These are phyloP conservation scores for Curvularia lunata DNA, from an alignment of 2,329 filamentous ascomycete genomes.

Conservation along the genomic window DNA sequence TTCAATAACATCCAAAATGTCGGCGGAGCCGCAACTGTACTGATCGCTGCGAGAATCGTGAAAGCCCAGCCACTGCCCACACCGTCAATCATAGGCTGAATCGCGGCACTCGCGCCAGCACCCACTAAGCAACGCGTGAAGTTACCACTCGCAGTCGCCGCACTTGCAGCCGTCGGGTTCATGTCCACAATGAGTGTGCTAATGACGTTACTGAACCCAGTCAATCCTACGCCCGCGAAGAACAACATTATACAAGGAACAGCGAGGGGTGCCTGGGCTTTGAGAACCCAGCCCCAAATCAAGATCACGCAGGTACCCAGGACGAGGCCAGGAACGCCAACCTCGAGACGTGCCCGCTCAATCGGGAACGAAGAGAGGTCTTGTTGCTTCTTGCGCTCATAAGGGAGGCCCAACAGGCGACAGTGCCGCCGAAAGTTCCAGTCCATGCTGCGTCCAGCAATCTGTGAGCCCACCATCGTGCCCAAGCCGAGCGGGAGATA, in stretches of 20 bases:
- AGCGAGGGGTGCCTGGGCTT: not conserved
- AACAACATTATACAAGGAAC: not conserved
- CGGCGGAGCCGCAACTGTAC: not conserved
- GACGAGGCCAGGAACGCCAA: not conserved
- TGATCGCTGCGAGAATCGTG: not conserved
- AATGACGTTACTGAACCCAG: not conserved
- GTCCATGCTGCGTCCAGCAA: not conserved
- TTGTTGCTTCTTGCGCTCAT: not conserved
- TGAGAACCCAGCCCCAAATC: conserved; percentile 1
- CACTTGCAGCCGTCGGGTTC: not conserved
- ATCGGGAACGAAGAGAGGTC: conserved; percentile 2
- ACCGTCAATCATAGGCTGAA: not conserved
- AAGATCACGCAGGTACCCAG: not conserved
- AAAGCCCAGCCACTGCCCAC: conserved; percentile 5
- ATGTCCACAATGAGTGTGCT: conserved; percentile 4
- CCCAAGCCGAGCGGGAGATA: conserved; percentile 3
- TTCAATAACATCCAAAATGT: not conserved
- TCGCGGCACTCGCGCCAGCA: not conserved
- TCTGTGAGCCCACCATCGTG: not conserved
- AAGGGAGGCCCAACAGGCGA: not conserved
- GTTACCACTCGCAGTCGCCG: not conserved
- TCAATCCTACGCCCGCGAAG: not conserved
- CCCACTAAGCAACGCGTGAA: conserved; percentile 2
- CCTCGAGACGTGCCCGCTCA: not conserved
- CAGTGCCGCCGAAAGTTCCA: not conserved